A percentile compares a stretch with the other conserved stretches of the same genome.
These are phyloP conservation scores for Aspergillus latus DNA, from an alignment of 2,329 filamentous ascomycete species.

Conservation along the genomic window DNA sequence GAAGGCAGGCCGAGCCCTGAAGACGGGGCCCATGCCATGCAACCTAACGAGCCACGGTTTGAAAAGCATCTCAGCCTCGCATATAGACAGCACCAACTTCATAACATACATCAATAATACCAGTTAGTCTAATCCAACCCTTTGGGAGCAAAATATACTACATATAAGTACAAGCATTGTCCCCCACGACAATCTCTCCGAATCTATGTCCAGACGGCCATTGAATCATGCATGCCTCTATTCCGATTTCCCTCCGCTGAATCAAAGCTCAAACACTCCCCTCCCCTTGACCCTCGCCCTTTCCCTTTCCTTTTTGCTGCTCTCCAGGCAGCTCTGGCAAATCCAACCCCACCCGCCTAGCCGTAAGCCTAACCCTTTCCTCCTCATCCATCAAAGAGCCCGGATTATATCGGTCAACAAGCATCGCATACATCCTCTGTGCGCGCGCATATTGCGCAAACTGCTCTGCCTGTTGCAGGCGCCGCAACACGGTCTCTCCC, in stretches of 20 bases:
- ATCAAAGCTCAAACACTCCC: not conserved
- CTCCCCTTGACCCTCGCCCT: constrained; percentile 48
- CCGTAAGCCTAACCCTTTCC: constrained; percentile 79
- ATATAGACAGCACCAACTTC: not conserved
- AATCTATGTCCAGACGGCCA: not conserved
- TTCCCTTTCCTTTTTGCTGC: constrained; percentile 33
- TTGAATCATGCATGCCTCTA: no score
- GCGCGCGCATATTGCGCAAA: constrained; percentile 76
- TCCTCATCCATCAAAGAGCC: constrained; percentile 83
- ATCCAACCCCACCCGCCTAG: constrained; percentile 86
- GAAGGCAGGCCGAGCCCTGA: constrained; percentile 2
- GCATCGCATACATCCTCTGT: constrained; percentile 77
- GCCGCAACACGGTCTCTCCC: constrained; percentile 19
- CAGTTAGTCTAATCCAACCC: not conserved
- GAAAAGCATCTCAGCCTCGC: not conserved
- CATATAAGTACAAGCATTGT: not conserved
- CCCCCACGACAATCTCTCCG: not conserved
- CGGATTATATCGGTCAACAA: constrained; percentile 91
- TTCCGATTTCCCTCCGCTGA: not conserved
- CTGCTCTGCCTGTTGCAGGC: constrained; percentile 66
- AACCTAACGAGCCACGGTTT: constrained; percentile 3
- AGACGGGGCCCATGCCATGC: not conserved
- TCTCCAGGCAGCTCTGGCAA: constrained; percentile 78
- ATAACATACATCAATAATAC: constrained; percentile 3
- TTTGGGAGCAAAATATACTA: not conserved